A percentile compares a stretch with the other conserved stretches of the same genome.
Conservation (phyloP, 202 grass and related monocot genomes). For the Digitaria exilis region DNA sequence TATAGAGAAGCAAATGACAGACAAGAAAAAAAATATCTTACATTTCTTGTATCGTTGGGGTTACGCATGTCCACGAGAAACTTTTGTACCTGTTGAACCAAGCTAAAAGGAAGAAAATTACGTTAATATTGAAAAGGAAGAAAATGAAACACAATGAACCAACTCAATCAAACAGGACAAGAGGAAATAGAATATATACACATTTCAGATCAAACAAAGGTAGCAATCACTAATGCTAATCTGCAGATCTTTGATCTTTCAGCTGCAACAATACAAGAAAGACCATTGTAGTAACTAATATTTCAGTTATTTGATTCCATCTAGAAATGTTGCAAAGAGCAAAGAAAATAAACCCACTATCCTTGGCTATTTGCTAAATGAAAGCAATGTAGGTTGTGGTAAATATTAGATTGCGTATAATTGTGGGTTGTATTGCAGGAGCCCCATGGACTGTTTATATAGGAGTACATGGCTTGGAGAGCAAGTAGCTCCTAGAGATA, state of each 20-base stretch:
- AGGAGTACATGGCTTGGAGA: no score
- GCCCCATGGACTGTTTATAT: no score
- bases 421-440: no score
- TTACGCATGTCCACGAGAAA: slow-evolving; percentile 65
- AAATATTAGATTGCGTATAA: no score
- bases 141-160: slow-evolving; percentile 11
- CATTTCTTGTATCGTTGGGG: slow-evolving; percentile 65
- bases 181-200: slow-evolving; percentile 20
- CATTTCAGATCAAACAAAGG: background rate
- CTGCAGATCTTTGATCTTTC: slow-evolving; percentile 30
- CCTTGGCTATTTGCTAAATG: background rate
- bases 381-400: no score
- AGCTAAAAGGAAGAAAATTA: slow-evolving; percentile 58
- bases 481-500: no score
- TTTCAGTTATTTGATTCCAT: slow-evolving; percentile 7
- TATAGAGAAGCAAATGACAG: slow-evolving; percentile 3
- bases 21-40: slow-evolving; percentile 45
- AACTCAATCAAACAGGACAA: slow-evolving; percentile 32
- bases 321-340: background rate
- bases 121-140: slow-evolving; percentile 26
- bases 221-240: slow-evolving; percentile 2
- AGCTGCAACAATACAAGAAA: background rate
- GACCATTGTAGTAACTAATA: slow-evolving; percentile 13
- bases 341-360: slow-evolving; percentile 17
- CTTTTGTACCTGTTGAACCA: slow-evolving; percentile 89